Evolutionary conservation across 768 basidiomycete species (phyloP), one percentile per base, ranked within the genome.

Genomic region (Kwoniella newhampshirensis): DNA sequence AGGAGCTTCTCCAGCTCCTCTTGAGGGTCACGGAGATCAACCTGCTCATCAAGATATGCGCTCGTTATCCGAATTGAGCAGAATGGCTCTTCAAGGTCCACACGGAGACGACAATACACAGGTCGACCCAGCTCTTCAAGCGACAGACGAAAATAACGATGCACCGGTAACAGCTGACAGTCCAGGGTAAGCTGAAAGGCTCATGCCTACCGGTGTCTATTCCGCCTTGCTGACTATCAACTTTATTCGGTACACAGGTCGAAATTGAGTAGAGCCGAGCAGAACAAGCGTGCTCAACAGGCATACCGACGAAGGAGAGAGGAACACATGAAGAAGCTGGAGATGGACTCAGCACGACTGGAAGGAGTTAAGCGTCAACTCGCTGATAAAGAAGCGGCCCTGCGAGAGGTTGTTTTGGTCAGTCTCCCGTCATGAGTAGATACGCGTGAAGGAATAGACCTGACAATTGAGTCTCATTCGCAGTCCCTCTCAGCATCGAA

Each of bases 251-350:
- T n/a, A 5, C n/a, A n/a, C 42, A 43, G 42, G 11, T 26, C 50
- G 18, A 58, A 58, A 17, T 41, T 51, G 3, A 92, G 91, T 72
- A 84, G 91, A 9, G 91, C 91, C 40, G 91, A 93, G 69, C 91
- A 96, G 79, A 96, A 96, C 75, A 82, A 91, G 66, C 92, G 91
- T 76, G 91, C 91, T 0, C 91, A 96, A 78, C 82, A 91, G 39
- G 91, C 90, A 1, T 96, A 93, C 76, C 80, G 91, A 59, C 88
- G 92, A 74, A 84, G 91, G 27, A 80, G 91, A 68, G 91, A 96
- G 45, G 73, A 72, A 59, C 50, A 63, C 42, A 73, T 75, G 60
- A 65, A 68, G 35, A 57, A 69, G 49, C 60, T 75, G 18, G 63
- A 73, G 45, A 26, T 54, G 13, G 66, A 64, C 35, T 60, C 61